Evolutionary conservation across 768 basidiomycete genomes (phyloP).

Genomic region (Termitomyces sp.): DNA sequence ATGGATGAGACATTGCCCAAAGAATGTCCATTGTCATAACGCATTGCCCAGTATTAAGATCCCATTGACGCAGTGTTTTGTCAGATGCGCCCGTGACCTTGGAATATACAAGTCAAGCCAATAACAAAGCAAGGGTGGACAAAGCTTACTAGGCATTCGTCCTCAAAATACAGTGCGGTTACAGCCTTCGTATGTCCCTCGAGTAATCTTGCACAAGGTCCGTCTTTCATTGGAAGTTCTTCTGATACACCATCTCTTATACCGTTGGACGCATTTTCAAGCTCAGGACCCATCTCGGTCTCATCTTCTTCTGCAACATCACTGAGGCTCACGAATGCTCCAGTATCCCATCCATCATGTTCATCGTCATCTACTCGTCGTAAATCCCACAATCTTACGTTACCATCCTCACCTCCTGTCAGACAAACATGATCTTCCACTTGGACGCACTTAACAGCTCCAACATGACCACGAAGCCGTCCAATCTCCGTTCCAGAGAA

Average conservation of each 20-base stretch:
- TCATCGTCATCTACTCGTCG: constrained; percentile 70
- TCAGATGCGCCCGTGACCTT: constrained; percentile 97
- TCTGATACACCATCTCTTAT: constrained; percentile 36
- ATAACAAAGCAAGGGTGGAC: not conserved
- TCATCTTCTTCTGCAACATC: constrained; percentile 66
- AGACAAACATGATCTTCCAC: constrained; percentile 89
- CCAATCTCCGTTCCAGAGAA: constrained; percentile 86
- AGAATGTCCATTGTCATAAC: constrained; percentile 99
- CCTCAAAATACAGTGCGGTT: constrained; percentile 93
- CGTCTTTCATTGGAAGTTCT: constrained; percentile 34
- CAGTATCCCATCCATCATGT: constrained; percentile 50
- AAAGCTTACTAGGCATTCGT: constrained; percentile 75
- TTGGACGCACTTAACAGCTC: constrained; percentile 84
- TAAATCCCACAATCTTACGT: constrained; percentile 87
- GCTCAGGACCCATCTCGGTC: constrained; percentile 38
- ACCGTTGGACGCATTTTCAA: constrained; percentile 31
- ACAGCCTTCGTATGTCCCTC: constrained; percentile 94
- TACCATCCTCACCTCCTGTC: constrained; percentile 87
- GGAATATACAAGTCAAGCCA: constrained; percentile 14
- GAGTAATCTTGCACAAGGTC: constrained; percentile 66
- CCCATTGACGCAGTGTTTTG: constrained; percentile 98
- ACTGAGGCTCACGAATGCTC: constrained; percentile 51
- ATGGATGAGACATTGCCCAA: constrained; percentile 96
- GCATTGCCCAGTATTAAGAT: constrained; percentile 94
- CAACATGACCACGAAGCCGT: constrained; percentile 74